Conservation (phyloP, 2,329 filamentous ascomycete species). For the Epicoccum sorghinum region DNA sequence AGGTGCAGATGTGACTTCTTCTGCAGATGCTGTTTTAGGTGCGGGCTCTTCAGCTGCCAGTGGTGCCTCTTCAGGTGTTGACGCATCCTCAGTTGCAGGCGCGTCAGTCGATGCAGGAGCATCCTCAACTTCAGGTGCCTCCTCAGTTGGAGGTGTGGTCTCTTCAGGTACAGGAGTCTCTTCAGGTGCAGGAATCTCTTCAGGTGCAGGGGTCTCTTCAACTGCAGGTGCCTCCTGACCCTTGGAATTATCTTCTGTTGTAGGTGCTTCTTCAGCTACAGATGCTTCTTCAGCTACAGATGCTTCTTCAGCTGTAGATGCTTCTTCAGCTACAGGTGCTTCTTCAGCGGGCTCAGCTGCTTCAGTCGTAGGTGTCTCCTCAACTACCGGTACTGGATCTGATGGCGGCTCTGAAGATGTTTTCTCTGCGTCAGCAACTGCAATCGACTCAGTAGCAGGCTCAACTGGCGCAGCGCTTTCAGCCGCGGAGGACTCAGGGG, state of each 20-base stretch:
- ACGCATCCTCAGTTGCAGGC: not conserved
- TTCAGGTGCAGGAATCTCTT: not conserved
- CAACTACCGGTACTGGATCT: not conserved
- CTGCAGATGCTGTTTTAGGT: not conserved
- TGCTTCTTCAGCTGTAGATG: not conserved
- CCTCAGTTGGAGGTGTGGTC: not conserved
- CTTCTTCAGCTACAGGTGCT: not conserved
- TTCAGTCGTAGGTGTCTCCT: not conserved
- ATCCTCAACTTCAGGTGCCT: not conserved
- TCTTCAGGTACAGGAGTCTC: not conserved
- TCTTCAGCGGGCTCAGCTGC: not conserved
- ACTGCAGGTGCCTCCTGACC: not conserved
- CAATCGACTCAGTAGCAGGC: not conserved
- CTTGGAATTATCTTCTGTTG: not conserved
- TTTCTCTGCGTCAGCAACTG: not conserved
- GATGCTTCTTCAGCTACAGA: not conserved
- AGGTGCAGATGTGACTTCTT: not conserved
- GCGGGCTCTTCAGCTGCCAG: not conserved
- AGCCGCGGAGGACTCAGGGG: not conserved
- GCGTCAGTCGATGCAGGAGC: not conserved
- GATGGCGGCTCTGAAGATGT: not conserved
- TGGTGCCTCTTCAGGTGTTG: not conserved
- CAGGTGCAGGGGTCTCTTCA: not conserved
- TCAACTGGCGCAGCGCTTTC: conserved; percentile 3
- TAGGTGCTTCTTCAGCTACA: not conserved